Percentiles rank a stretch among this genome's conserved stretches.
Evolutionary conservation across 768 basidiomycete genomes (phyloP).

Genomic region (Kwoniella mangroviensis): DNA sequence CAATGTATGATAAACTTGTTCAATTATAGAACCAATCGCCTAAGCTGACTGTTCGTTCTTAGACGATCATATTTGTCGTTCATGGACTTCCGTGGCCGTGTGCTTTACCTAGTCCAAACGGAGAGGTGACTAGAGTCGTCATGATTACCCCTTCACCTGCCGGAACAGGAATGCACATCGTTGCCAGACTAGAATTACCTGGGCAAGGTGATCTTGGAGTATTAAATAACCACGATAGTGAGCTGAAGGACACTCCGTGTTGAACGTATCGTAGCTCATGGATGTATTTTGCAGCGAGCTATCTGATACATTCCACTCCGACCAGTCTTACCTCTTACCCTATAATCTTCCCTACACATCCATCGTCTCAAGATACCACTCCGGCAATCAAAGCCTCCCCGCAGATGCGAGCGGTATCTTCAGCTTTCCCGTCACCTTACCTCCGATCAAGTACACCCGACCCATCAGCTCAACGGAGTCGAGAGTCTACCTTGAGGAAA

Average conservation of each 20-base stretch:
- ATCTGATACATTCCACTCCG: slow-evolving; percentile 35
- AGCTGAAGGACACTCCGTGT: neutral
- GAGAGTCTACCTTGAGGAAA: slow-evolving; percentile 5
- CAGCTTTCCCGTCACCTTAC: slow-evolving; percentile 11
- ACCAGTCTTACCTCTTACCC: slow-evolving; percentile 39
- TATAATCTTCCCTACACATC: slow-evolving; percentile 29
- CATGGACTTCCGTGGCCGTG: slow-evolving; percentile 49
- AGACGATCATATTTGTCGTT: slow-evolving; percentile 30
- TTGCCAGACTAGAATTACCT: slow-evolving; percentile 40
- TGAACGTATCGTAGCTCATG: neutral
- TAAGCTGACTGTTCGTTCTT: slow-evolving; percentile 9
- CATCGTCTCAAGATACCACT: slow-evolving; percentile 1
- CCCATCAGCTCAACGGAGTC: slow-evolving; percentile 4
- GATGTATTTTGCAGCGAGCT: slow-evolving; percentile 10
- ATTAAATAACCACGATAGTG: neutral
- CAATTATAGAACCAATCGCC: neutral
- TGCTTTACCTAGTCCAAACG: slow-evolving; percentile 44
- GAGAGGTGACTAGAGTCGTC: slow-evolving; percentile 46
- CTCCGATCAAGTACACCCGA: slow-evolving; percentile 15
- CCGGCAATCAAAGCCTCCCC: slow-evolving; percentile 13
- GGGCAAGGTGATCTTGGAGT: slow-evolving; percentile 42
- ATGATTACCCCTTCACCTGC: slow-evolving; percentile 17
- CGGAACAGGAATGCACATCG: slow-evolving; percentile 6
- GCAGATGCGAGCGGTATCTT: slow-evolving; percentile 19
- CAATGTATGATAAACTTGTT: slow-evolving; percentile 2